phyloP scores from a whole-genome alignment of 2,329 filamentous ascomycete species.

The Talaromyces sp. region DNA sequence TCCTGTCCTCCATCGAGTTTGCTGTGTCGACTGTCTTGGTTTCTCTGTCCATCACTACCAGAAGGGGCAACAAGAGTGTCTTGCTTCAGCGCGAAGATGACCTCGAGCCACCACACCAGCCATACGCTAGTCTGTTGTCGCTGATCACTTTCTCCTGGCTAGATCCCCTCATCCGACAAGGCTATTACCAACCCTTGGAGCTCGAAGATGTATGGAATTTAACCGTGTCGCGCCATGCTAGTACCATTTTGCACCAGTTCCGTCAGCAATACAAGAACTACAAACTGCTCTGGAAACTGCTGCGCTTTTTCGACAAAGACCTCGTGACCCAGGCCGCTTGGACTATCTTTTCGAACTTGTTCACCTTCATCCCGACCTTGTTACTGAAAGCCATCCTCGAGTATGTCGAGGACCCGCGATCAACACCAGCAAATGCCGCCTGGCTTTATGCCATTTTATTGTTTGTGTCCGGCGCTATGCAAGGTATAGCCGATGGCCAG shows the following conservation, averaged over 20 bases:
- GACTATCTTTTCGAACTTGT: constrained; percentile 72
- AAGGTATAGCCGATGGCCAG: constrained; percentile 78
- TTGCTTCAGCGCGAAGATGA: constrained; percentile 83
- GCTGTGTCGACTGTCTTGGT: constrained; percentile 68
- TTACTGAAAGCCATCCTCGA: constrained; percentile 87
- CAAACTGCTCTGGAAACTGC: constrained; percentile 70
- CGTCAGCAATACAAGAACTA: constrained; percentile 79
- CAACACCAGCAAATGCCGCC: constrained; percentile 75
- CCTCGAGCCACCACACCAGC: constrained; percentile 80
- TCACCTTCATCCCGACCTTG: constrained; percentile 88
- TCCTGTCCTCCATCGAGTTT: constrained; percentile 69
- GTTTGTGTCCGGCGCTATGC: constrained; percentile 73
- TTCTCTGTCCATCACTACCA: constrained; percentile 69
- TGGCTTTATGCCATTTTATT: constrained; percentile 95
- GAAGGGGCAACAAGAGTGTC: constrained; percentile 88
- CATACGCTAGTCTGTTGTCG: constrained; percentile 82
- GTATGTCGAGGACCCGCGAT: constrained; percentile 79
- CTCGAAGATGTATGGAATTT: constrained; percentile 90
- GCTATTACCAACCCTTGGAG: constrained; percentile 79
- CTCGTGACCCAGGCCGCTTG: constrained; percentile 74
- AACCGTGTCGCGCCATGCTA: constrained; percentile 80
- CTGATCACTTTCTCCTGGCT: constrained; percentile 87
- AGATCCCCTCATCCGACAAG: constrained; percentile 80
- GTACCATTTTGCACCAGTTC: constrained; percentile 72
- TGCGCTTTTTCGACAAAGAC: constrained; percentile 75